phyloP scores from a whole-genome alignment of 2,329 filamentous ascomycete genomes.

The Paecilomyces dactylethromorphus region DNA sequence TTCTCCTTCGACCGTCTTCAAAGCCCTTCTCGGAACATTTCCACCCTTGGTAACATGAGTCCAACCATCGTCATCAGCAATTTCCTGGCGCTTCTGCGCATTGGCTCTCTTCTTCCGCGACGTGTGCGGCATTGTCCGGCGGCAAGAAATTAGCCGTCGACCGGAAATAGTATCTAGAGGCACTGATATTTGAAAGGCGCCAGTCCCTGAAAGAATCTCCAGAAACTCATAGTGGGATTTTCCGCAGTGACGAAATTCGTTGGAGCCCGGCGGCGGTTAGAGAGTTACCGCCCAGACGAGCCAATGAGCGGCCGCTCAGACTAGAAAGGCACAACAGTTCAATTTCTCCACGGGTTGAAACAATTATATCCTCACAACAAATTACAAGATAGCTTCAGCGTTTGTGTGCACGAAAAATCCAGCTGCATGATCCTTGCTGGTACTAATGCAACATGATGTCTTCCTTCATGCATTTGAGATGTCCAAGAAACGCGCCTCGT shows the following conservation, averaged over 20 bases:
- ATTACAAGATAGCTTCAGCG: background rate
- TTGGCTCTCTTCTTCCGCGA: constrained; percentile 19
- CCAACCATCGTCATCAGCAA: constrained; percentile 37
- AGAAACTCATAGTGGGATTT: background rate
- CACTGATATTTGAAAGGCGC: background rate
- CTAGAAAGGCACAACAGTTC: background rate
- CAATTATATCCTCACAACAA: background rate
- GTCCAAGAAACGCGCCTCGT: background rate
- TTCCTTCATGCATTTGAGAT: background rate
- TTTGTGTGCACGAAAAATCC: background rate
- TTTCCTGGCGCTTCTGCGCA: constrained; percentile 26
- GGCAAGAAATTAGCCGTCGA: background rate
- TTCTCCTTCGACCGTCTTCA: constrained; percentile 8
- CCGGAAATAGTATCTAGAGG: background rate
- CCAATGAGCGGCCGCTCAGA: background rate
- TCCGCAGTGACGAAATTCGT: background rate
- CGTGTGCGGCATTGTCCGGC: constrained; percentile 27
- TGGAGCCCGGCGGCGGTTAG: background rate
- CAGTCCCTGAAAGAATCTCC: background rate
- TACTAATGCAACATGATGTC: background rate
- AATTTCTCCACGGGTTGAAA: background rate
- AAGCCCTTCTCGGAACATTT: constrained; percentile 18
- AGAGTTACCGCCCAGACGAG: background rate
- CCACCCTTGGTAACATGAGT: constrained; percentile 33
- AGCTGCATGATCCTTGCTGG: background rate